Base-by-base conservation (phyloP, 768 basidiomycete species). In the Imleria badia region DNA sequence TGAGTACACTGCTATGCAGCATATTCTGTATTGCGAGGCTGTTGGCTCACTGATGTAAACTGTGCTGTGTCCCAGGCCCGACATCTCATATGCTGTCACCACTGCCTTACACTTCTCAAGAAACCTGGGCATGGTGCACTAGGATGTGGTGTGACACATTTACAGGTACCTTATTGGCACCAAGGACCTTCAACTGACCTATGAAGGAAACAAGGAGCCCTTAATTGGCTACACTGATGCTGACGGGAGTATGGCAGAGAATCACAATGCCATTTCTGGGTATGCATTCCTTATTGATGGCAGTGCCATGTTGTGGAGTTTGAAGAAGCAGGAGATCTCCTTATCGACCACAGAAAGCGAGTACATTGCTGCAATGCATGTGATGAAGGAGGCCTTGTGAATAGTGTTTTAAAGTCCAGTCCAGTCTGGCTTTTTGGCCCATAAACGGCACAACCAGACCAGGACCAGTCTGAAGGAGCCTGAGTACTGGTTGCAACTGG, bases 21-120 rank as follows among this genome's bases (percentile, higher is more conserved):
- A 70, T 6, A 47, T 67, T 17, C 70, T 59, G 1, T 74, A 72
- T 35, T n/a, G n/a, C n/a, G n/a, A n/a, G n/a, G n/a, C n/a, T n/a
- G n/a, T n/a, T n/a, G n/a, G n/a, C n/a, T n/a, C n/a, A n/a, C n/a
- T n/a, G n/a, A n/a, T n/a, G n/a, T n/a, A n/a, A n/a, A n/a, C n/a
- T n/a, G n/a, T n/a, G n/a, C n/a, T n/a, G n/a, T n/a, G n/a, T n/a
- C n/a, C n/a, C n/a, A n/a, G 14, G 1, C 45, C 20, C 0, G 20
- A 46, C 5, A 46, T 46, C 4, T 34, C 45, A 3, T 46, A 46
- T 12, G 20, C 45, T 3, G 5, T 46, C 1, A 14, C 20, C 1
- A 33, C 31, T 6, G 19, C 35, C 45, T 46, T 14, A 4, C 12
- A 14, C 20, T 46, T 46, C 20, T 22, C 20, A 19, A 39, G 38